phyloP scores from a whole-genome alignment of 495 filamentous ascomycete species.

The Talaromyces wortmannii region DNA sequence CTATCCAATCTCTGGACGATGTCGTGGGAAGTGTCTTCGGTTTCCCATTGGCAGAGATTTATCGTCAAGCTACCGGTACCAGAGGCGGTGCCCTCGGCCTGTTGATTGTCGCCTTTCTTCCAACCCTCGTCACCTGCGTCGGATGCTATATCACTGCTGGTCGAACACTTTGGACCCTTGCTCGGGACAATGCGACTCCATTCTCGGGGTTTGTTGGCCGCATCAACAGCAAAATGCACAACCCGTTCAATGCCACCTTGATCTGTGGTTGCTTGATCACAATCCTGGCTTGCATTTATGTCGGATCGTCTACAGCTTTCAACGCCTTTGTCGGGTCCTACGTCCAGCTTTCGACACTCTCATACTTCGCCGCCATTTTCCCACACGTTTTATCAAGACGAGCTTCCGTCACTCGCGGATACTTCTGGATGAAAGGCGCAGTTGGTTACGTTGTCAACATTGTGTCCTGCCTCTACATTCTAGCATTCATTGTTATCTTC shows the following conservation, averaged over 20 bases:
- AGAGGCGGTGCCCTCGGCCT: constrained; percentile 49
- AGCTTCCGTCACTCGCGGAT: constrained; percentile 55
- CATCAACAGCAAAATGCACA: constrained; percentile 41
- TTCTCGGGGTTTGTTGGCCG: constrained; percentile 30
- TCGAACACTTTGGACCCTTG: constrained; percentile 81
- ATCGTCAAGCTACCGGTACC: constrained; percentile 67
- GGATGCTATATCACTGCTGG: constrained; percentile 70
- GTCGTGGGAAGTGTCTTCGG: constrained; percentile 36
- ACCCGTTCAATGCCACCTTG: constrained; percentile 65
- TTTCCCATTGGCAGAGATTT: constrained; percentile 75
- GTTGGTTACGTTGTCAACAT: constrained; percentile 55
- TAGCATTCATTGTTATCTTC: constrained; percentile 67
- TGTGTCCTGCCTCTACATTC: constrained; percentile 55
- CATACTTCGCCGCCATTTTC: constrained; percentile 70
- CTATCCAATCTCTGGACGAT: constrained; percentile 32
- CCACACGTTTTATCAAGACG: constrained; percentile 64
- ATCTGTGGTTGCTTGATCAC: constrained; percentile 52
- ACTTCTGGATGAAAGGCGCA: constrained; percentile 58
- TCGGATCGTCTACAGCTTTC: constrained; percentile 70
- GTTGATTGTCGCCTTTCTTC: constrained; percentile 61
- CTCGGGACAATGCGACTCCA: constrained; percentile 58
- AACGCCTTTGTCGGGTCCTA: constrained; percentile 67
- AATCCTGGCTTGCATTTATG: constrained; percentile 65
- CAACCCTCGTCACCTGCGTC: constrained; percentile 53
- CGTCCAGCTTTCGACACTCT: constrained; percentile 61